These are phyloP conservation scores for Stachybotrys elegans DNA, from an alignment of 2,329 filamentous ascomycete species.

Conservation along the genomic window DNA sequence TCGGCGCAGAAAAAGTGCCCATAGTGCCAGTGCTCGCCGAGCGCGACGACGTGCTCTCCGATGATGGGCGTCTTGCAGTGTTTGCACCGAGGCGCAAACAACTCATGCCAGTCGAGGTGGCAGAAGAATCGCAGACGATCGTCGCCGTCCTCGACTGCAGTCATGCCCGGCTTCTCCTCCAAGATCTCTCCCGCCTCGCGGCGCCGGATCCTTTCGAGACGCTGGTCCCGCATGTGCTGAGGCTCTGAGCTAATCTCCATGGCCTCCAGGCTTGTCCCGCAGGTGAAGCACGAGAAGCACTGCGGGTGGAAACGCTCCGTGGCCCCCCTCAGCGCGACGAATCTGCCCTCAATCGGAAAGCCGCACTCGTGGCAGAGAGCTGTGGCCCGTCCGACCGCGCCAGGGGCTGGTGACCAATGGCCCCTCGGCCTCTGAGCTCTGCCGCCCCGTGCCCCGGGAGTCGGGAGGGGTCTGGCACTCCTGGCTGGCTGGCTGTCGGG, in stretches of 20 bases:
- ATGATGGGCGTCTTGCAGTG: conserved; percentile 96
- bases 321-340: conserved; percentile 74
- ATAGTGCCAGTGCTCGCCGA: conserved; percentile 93
- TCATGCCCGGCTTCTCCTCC: conserved; percentile 57
- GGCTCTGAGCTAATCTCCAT: conserved; percentile 96
- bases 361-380: conserved; percentile 81
- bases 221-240: conserved; percentile 61
- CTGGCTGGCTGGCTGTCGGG: conserved; percentile 32
- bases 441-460: conserved; percentile 32
- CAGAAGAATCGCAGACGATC: conserved; percentile 82
- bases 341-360: conserved; percentile 81
- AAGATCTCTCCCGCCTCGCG: conserved; percentile 55
- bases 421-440: conserved; percentile 37
- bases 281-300: conserved; percentile 87
- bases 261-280: conserved; percentile 82
- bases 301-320: conserved; percentile 80
- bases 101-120: conserved; percentile 97
- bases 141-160: conserved; percentile 67
- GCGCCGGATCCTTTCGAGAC: conserved; percentile 66
- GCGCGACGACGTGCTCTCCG: conserved; percentile 88
- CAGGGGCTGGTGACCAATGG: conserved; percentile 57
- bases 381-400: conserved; percentile 45
- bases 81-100: conserved; percentile 88
- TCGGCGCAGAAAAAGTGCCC: conserved; percentile 99
- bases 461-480: conserved; percentile 34